Conservation (phyloP, 2,329 filamentous ascomycete genomes). For the Pseudocercospora crystallina region DNA sequence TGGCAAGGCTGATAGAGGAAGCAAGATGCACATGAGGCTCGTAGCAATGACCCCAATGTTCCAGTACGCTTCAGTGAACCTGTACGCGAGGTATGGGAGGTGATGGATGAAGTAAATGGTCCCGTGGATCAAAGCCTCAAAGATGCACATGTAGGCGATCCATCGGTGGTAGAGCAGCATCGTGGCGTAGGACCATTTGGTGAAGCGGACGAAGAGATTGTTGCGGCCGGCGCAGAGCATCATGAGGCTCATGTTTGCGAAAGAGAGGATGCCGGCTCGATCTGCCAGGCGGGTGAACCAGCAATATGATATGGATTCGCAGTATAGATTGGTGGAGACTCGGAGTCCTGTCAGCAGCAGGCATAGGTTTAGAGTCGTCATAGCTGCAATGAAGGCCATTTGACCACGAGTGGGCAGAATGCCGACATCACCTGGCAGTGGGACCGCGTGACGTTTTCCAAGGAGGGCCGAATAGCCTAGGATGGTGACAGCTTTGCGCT, state of each 20-base stretch:
- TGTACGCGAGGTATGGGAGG: conserved; percentile 23
- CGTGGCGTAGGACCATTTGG: conserved; percentile 51
- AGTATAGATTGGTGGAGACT: neutral
- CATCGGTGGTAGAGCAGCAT: conserved; percentile 52
- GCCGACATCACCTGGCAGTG: no score
- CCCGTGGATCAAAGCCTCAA: conserved; percentile 50
- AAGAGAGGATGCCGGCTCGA: conserved; percentile 43
- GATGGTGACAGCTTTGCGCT: no score
- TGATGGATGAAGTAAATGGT: conserved; percentile 41
- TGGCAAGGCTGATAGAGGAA: conserved; percentile 36
- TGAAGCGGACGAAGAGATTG: conserved; percentile 49
- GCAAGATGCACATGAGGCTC: conserved; percentile 25
- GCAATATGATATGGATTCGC: neutral
- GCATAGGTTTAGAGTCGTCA: neutral
- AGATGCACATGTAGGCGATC: conserved; percentile 45
- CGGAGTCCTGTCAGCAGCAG: neutral
- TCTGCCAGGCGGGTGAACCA: conserved; percentile 31
- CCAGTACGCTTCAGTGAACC: conserved; percentile 22
- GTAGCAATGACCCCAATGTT: conserved; percentile 16
- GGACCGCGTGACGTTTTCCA: no score
- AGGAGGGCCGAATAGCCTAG: no score
- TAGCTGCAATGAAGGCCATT: neutral
- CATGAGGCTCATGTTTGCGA: conserved; percentile 43
- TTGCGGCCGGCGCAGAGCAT: conserved; percentile 50
- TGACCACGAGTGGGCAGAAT: no score